These are phyloP conservation scores for Phialophora expanda DNA, from an alignment of 2,329 filamentous ascomycete genomes.

Conservation along the genomic window DNA sequence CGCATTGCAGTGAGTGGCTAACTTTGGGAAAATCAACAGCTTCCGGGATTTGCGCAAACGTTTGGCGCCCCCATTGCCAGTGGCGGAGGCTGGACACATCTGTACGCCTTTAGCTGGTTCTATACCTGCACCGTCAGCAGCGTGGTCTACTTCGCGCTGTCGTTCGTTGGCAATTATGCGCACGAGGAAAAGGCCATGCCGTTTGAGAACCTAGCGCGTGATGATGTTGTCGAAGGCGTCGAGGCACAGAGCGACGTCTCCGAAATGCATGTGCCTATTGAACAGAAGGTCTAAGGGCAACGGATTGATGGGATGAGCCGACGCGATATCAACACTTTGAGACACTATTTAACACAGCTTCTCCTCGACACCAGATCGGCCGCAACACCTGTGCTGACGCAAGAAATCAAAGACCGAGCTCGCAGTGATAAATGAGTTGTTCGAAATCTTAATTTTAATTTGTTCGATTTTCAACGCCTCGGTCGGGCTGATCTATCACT, in stretches of 20 bases:
- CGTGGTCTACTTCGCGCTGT: conserved; percentile 26
- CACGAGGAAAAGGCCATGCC: conserved; percentile 22
- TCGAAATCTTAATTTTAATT: not conserved
- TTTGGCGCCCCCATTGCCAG: conserved; percentile 17
- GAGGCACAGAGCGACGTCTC: conserved; percentile 22
- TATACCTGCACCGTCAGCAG: conserved; percentile 29
- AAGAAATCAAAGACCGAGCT: not conserved
- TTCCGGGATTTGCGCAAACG: conserved; percentile 27
- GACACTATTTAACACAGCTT: not conserved
- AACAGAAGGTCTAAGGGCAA: conserved; percentile 21
- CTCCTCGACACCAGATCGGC: not conserved
- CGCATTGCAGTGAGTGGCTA: no score
- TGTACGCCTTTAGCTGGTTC: conserved; percentile 30
- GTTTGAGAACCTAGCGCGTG: conserved; percentile 23
- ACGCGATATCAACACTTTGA: not conserved
- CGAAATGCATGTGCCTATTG: conserved; percentile 19
- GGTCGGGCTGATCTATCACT: not conserved
- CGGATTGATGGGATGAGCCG: not conserved
- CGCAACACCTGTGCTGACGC: not conserved
- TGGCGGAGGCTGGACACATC: conserved; percentile 19
- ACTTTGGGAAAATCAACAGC: not conserved
- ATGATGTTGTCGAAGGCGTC: conserved; percentile 7
- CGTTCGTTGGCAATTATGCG: conserved; percentile 20
- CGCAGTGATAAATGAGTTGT: not conserved
- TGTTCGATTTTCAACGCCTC: not conserved